Base-by-base conservation (phyloP, 2,329 filamentous ascomycete species). In the Claviceps sp. region DNA sequence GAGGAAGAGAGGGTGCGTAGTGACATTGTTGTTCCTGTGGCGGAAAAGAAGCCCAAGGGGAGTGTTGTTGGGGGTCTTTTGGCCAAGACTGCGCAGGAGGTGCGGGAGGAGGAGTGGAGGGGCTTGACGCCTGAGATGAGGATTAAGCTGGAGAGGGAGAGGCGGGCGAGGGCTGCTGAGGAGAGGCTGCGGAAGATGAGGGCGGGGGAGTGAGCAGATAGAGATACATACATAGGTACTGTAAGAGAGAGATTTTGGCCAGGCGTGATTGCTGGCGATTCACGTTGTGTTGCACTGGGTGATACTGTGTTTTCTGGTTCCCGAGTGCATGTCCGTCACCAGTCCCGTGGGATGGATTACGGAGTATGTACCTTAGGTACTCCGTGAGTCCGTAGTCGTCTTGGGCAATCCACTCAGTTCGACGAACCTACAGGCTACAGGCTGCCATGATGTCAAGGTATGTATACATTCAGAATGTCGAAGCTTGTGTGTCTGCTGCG, bases 91-190 rank as follows among this genome's bases (percentile, higher is more conserved):
- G 84, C 84, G 0, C 81, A 89, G 60, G 88, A 96, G 65, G 81
- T 78, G 63, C 78, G 89, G 56, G 86, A 91, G 63, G 89, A 94
- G 62, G 89, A 96, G 66, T 78, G 78, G 48, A 80, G 88, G 56
- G 90, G 91, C 0, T 73, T 97, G 71, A 94, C 87, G 43, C 83
- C 88, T 0, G 91, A 97, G 70, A 90, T 93, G 80, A 80, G 82
- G 64, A 80, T 83, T 78, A 81, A 79, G 64, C 68, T 97, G 51
- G 93, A 97, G 66, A 75, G 93, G 59, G 93, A 98, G 70, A 76
- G 89, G 60, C 84, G 91, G 62, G 93, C 93, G 4, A 81, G 91
- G 60, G 93, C 93, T 8, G 91, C 90, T 0, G 93, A 97, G 69
- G 90, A 91, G 71, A 81, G 91, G 63, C 76, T 96, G 54, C 82